Evolutionary conservation across 306 rosid species (phyloP).

Genomic region (Corylus avellana): DNA sequence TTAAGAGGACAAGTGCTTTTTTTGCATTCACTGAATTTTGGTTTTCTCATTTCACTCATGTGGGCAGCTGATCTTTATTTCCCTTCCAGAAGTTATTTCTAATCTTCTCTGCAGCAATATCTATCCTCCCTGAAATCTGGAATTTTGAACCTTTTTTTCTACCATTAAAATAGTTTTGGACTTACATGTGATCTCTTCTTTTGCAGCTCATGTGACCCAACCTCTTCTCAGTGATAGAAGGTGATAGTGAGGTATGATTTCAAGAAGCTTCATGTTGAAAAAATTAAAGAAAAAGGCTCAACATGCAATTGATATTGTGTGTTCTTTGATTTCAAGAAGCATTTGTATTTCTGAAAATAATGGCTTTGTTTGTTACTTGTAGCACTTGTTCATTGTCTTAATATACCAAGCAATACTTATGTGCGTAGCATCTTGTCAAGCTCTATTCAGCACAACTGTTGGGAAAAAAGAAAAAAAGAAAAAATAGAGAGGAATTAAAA

Average conservation of each 20-base stretch:
- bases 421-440: no score
- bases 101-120: not conserved
- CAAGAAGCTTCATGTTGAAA: conserved; percentile 29
- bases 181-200: conserved; percentile 18
- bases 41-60: not conserved
- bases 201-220: conserved; percentile 53
- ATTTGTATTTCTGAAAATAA: not conserved
- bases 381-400: conserved; percentile 29
- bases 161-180: not conserved
- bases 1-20: not conserved
- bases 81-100: not conserved
- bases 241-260: conserved; percentile 37
- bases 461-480: no score
- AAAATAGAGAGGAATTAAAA: no score
- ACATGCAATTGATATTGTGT: conserved; percentile 19
- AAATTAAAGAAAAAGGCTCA: conserved; percentile 10
- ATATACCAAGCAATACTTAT: conserved; percentile 1
- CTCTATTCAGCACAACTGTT: no score
- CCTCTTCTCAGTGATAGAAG: conserved; percentile 57
- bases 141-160: not conserved
- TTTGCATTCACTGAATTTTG: not conserved
- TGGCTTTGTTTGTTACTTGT: conserved; percentile 27
- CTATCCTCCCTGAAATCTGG: not conserved
- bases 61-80: not conserved
- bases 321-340: not conserved